Base-by-base conservation (phyloP, 345 rosid genomes). In the Salix brachista region DNA sequence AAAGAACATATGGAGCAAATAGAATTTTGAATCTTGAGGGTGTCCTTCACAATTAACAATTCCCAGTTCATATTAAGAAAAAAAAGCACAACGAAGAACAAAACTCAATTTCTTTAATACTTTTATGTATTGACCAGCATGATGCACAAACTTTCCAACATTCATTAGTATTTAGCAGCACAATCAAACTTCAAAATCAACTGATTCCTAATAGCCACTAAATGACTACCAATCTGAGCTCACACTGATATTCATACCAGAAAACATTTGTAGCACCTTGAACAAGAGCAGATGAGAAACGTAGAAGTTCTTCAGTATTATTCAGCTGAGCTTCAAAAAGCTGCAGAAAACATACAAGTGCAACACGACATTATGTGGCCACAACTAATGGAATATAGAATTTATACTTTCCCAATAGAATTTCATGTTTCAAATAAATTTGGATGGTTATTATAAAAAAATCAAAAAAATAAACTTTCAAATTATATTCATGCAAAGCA, bases 261-360 rank as follows among this genome's bases (percentile, higher is more conserved):
- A 94, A 91, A 73, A 96, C 96, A 88, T 92, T 91, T 70, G 98
- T 90, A 75, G 98, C 98, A 82, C 99, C 99, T 81, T 94, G 97
- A 74, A 89, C 97, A 81, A 96, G 92, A 67, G 99, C 99, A 75
- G 98, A 92, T 44, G 98, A 96, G 89, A 88, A 96, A 25, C 99
- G 97, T 44, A 92, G 77, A 65, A 92, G 93, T 72, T 89, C 89
- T 71, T 88, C 99, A 44, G 83, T 80, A 78, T 87, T 90, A 66
- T 92, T 92, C 60, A 90, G 85, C 74, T 89, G 88, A 74, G 83
- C 98, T 85, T 96, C 97, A 80, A 96, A 92, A 77, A 92, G 85
- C 99, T 96, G 88, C 83, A 85, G 67, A 84, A 75, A 69, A 12
- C 9, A 74, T 32, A 30, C 64, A 56, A 41, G 23, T 60, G 44